Conservation (phyloP, 176 grass and related monocot species). For the Aegilops longissima region DNA sequence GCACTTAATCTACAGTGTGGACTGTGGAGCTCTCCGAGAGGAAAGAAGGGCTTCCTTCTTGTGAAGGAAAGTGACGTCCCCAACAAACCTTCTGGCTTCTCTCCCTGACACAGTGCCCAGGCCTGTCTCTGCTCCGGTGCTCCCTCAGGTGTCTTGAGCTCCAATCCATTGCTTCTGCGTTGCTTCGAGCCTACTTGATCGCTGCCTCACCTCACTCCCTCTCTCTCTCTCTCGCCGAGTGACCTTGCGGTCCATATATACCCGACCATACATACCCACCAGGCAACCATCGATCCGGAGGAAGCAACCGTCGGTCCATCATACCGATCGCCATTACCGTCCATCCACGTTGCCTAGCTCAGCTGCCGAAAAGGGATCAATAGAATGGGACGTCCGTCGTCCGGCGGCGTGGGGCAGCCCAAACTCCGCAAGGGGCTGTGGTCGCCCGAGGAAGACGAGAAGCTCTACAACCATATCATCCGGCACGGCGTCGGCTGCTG, state of each 20-base stretch:
- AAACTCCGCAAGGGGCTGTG: slow-evolving; percentile 88
- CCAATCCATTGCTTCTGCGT: slow-evolving; percentile 56
- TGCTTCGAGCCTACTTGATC: slow-evolving; percentile 90
- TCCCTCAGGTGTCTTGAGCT: slow-evolving; percentile 58
- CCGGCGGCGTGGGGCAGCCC: slow-evolving; percentile 33
- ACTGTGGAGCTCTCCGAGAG: not conserved
- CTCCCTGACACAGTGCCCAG: too few relatives aligned
- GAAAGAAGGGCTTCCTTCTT: not conserved
- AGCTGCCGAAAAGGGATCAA: too few relatives aligned
- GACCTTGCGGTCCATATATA: slow-evolving; percentile 35
- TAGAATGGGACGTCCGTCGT: slow-evolving; percentile 61
- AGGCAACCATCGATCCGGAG: not conserved
- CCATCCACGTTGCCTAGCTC: not conserved
- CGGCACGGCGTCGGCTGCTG: slow-evolving; percentile 78
- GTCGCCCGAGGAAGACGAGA: slow-evolving; percentile 90
- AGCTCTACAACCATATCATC: slow-evolving; percentile 94
- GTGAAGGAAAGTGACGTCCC: too few relatives aligned
- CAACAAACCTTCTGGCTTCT: too few relatives aligned
- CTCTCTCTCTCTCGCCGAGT: not conserved
- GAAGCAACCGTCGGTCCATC: not conserved
- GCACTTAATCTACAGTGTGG: not conserved
- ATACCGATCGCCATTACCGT: slow-evolving; percentile 24
- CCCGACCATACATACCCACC: slow-evolving; percentile 13
- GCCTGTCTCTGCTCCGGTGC: not conserved
- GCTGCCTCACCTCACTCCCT: slow-evolving; percentile 46